phyloP scores from a whole-genome alignment of 768 basidiomycete genomes.

The Mycena floridula region DNA sequence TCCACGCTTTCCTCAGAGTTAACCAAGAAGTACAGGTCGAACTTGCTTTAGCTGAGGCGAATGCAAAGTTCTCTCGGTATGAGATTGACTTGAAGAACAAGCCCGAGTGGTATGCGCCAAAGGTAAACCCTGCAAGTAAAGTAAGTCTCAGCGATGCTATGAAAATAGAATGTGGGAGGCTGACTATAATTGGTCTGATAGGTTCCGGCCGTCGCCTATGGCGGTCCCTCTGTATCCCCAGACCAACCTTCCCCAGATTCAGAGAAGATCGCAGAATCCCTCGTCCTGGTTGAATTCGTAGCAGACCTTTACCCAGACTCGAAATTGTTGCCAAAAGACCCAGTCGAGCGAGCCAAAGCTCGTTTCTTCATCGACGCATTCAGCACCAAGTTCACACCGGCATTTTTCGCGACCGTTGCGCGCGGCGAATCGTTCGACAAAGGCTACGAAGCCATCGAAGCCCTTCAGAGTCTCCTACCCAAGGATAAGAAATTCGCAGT shows the following conservation, averaged over 20 bases:
- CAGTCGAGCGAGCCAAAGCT: slow-evolving; percentile 48
- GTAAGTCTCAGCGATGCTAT: no score
- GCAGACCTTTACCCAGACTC: slow-evolving; percentile 50
- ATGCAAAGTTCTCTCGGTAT: slow-evolving; percentile 39
- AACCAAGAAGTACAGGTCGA: slow-evolving; percentile 37
- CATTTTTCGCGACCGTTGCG: slow-evolving; percentile 28
- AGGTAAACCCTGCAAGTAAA: slow-evolving; percentile 65
- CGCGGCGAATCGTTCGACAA: slow-evolving; percentile 35
- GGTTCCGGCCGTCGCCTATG: slow-evolving; percentile 58
- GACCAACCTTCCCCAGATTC: slow-evolving; percentile 56
- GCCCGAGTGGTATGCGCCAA: slow-evolving; percentile 61
- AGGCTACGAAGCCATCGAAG: slow-evolving; percentile 36
- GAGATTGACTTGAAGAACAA: slow-evolving; percentile 61
- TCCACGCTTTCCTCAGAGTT: not conserved
- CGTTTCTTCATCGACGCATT: slow-evolving; percentile 60
- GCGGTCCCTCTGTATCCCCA: slow-evolving; percentile 49
- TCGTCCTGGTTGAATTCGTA: slow-evolving; percentile 60
- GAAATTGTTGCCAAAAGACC: slow-evolving; percentile 46
- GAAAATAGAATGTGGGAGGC: no score
- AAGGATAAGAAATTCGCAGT: slow-evolving; percentile 35
- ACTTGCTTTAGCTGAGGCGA: slow-evolving; percentile 55
- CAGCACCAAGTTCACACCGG: slow-evolving; percentile 36
- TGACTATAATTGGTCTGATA: slow-evolving; percentile 13
- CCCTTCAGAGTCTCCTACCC: slow-evolving; percentile 45
- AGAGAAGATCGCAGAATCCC: slow-evolving; percentile 57